Conservation (phyloP, 345 rosid genomes). For the Salix suchowensis region DNA sequence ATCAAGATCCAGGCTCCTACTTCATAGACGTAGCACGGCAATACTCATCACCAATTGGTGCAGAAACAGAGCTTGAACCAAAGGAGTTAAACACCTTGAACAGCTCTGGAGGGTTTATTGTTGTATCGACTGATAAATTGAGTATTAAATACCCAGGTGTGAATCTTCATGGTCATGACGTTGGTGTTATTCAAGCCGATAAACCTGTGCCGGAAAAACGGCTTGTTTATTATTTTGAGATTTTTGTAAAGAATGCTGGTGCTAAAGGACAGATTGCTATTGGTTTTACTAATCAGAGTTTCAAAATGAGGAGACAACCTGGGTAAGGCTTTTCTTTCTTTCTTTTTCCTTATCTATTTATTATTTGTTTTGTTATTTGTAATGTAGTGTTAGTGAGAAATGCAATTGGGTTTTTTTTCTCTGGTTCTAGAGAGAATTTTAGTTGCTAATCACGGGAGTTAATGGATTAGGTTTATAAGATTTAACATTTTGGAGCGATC, state of each 20-base stretch:
- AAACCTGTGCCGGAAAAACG: constrained; percentile 74
- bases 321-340: constrained; percentile 36
- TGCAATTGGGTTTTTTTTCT: neutral
- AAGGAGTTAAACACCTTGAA: constrained; percentile 76
- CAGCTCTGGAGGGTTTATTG: constrained; percentile 77
- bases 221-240: constrained; percentile 86
- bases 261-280: constrained; percentile 70
- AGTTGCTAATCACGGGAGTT: neutral
- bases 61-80: neutral
- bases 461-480: neutral
- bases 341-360: neutral
- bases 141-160: constrained; percentile 62
- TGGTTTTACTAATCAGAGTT: constrained; percentile 72
- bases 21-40: neutral
- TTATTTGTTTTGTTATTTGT: neutral
- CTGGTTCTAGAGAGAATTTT: neutral
- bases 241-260: constrained; percentile 71
- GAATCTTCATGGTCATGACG: constrained; percentile 72
- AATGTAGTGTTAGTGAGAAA: neutral
- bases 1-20: neutral
- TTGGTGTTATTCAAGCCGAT: constrained; percentile 82
- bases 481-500: neutral
- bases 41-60: neutral
- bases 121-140: constrained; percentile 75
- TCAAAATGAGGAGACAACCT: constrained; percentile 89